Evolutionary conservation across 2,329 filamentous ascomycete species (phyloP).

Genomic region (Penicillium sumatraense): DNA sequence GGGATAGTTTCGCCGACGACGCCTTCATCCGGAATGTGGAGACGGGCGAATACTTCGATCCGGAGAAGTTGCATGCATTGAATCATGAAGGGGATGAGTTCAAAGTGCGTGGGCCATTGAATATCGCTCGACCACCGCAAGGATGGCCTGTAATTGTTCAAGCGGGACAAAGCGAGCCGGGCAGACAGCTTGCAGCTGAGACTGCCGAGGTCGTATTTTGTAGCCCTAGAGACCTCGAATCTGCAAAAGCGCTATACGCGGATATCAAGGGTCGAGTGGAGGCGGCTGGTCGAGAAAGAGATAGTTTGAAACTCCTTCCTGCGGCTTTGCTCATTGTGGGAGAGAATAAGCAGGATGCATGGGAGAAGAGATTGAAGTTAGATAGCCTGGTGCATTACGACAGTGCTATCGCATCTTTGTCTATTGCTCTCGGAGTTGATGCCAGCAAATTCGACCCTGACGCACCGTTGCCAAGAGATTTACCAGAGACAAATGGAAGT

Average conservation of each 20-base stretch:
- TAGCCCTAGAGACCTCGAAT: slow-evolving; percentile 51
- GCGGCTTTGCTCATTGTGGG: slow-evolving; percentile 58
- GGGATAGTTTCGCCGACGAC: slow-evolving; percentile 62
- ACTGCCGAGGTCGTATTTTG: slow-evolving; percentile 61
- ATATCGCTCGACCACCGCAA: slow-evolving; percentile 58
- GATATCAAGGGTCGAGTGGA: slow-evolving; percentile 57
- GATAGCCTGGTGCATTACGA: slow-evolving; percentile 61
- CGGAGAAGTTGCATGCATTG: slow-evolving; percentile 57
- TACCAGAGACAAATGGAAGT: slow-evolving; percentile 61
- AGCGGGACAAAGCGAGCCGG: slow-evolving; percentile 59
- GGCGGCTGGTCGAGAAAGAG: slow-evolving; percentile 50
- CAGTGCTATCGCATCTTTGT: slow-evolving; percentile 58
- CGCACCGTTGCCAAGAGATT: slow-evolving; percentile 51
- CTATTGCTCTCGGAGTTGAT: slow-evolving; percentile 54
- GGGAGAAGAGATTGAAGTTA: slow-evolving; percentile 53
- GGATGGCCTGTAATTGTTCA: slow-evolving; percentile 63
- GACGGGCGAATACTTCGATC: slow-evolving; percentile 56
- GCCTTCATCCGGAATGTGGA: slow-evolving; percentile 56
- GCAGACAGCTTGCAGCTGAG: slow-evolving; percentile 56
- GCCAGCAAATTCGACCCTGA: slow-evolving; percentile 56
- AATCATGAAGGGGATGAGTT: slow-evolving; percentile 57
- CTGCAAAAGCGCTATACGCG: slow-evolving; percentile 54
- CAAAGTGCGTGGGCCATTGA: slow-evolving; percentile 54
- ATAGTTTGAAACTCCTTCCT: slow-evolving; percentile 58
- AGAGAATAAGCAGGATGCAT: slow-evolving; percentile 55